Base-by-base conservation (phyloP, 164 flowering plant genomes). In the Taxillus chinensis region DNA sequence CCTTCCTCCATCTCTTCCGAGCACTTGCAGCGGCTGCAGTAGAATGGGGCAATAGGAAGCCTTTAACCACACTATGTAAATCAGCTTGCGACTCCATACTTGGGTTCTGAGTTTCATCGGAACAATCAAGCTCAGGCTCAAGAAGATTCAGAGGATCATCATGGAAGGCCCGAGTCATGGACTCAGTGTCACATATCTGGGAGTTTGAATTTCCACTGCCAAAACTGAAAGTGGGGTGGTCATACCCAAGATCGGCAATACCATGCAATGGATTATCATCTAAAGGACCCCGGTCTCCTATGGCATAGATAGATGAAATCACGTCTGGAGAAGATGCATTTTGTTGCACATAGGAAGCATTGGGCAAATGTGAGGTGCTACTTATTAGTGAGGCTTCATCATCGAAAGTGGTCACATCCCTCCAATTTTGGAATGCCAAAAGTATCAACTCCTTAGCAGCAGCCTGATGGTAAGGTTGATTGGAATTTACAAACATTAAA, bases 371-470 rank as follows among this genome's bases (percentile, higher is more conserved):
- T 3, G 75, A 75, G 71, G 75, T 67, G 60, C 64, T 71, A 14
- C 67, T 73, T 3, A 60, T 6, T 7, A 73, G 68, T 41, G 73
- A 70, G 58, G 75, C 41, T 54, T 71, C 81, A 58, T 74, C 78
- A 5, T 81, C 84, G 51, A 65, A 78, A 41, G 81, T 38, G 56
- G 73, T 46, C 3, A 86, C 89, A 52, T 80, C 75, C 16, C 70
- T 83, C 86, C 83, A 75, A 62, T 79, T 78, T 52, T 80, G 66
- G 62, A 70, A 81, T 55, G 89, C 95, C 68, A 66, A 57, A 58
- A 74, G 71, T 39, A 79, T 80, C 79, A 88, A 65, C 63, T 64
- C 78, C 7, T 69, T 72, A 15, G 86, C 86, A 52, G 79, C 80
- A 59, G 14, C 78, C 95, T 88, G 77, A n/a, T 37, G 13, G 15